Evolutionary conservation across 805 yeast species (phyloP), one percentile per base, ranked within the genome.

Genomic region (Kodamaea hsintzibuensis): DNA sequence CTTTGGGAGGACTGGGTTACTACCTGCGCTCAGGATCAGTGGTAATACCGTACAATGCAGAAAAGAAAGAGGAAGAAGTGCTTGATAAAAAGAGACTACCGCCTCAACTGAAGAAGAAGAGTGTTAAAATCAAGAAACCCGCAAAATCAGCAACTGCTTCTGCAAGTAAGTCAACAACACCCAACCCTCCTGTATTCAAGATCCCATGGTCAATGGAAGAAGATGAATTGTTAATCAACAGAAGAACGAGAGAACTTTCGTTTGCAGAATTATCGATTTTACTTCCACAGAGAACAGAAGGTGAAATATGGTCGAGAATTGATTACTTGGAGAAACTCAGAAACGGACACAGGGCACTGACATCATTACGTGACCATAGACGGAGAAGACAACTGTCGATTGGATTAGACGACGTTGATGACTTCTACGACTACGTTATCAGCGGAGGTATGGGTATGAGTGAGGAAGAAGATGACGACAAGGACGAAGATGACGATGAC

Each of bases 181-280:
- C 51, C 25, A 39, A 50, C 47, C 51, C 59, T 7, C 69, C 69
- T 5, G 61, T 63, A 7, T 64, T 66, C 55, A 57, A 62, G 46
- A 67, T 76, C 39, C 78, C 81, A 1, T 81, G 84, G 84, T 69
- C 81, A 1, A 70, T 73, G 61, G 95, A 88, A 50, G 96, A 90
- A 68, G 96, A 90, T 68, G 88, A 85, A 57, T 67, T 90, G 39
- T 61, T 82, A 43, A 78, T 79, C 47, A 76, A 81, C 55, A 74
- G 88, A 50, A 69, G 82, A 8, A 72, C 80, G 49, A 72, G 84
- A 58, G 86, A 86, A 52, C 70, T 91, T 42, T 80, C 87, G 35
- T 78, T 87, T 62, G 87, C 86, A 14, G 97, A 91, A 69, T 72
- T 91, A 39, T 79, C 87, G 13, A 85, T 90, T 35, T 69, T 91